Percentiles rank a stretch among this genome's conserved stretches.
These are phyloP conservation scores for Leccinum holopus DNA, from an alignment of 1,284 basidiomycete species.

Conservation along the genomic window DNA sequence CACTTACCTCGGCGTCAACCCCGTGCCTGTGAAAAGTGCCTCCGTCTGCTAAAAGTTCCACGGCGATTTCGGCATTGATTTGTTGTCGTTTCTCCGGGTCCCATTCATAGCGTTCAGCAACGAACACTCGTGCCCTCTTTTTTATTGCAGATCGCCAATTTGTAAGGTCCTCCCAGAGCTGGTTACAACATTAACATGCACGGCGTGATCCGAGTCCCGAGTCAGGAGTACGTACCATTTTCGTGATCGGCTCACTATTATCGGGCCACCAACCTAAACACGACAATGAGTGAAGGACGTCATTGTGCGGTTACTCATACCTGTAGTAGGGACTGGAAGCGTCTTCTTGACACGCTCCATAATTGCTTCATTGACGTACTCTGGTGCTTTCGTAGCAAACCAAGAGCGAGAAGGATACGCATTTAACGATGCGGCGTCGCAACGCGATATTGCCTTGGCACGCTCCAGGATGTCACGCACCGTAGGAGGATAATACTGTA, in stretches of 20 bases:
- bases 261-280: not conserved
- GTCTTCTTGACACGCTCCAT: not conserved
- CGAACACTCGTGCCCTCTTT: not conserved
- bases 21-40: not conserved
- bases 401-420: not conserved
- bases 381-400: not conserved
- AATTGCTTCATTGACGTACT: not conserved
- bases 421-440: not conserved
- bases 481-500: not conserved
- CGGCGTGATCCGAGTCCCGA: not conserved
- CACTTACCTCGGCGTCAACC: no score
- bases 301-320: not conserved
- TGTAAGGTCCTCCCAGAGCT: not conserved
- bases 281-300: not conserved
- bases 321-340: not conserved
- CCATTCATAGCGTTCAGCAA: not conserved
- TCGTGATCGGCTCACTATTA: not conserved
- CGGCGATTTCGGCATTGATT: not conserved
- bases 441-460: not conserved
- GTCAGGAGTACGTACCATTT: not conserved
- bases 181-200: not conserved
- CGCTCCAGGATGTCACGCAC: not conserved
- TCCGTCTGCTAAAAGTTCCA: not conserved
- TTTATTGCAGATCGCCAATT: not conserved
- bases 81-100: not conserved